Conservation (phyloP, 495 filamentous ascomycete genomes). For the Xylaria castorea region DNA sequence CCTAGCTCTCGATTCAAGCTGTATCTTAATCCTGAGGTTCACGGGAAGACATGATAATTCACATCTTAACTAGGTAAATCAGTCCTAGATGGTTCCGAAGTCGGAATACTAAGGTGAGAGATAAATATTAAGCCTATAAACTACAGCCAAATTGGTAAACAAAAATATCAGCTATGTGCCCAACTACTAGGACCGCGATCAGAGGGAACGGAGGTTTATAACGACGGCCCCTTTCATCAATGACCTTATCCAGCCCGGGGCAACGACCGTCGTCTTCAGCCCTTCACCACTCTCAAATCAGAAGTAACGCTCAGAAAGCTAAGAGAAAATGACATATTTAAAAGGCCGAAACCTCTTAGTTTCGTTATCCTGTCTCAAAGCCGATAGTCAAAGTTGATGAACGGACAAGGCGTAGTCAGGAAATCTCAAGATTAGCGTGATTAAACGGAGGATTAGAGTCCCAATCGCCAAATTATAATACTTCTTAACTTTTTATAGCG, state of each 20-base stretch:
- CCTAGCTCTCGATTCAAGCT: not conserved
- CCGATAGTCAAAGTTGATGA: not conserved
- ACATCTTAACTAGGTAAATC: not conserved
- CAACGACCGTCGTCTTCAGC: constrained; percentile 34
- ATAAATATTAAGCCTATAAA: not conserved
- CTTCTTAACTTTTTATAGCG: not conserved
- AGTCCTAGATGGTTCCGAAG: not conserved
- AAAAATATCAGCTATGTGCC: not conserved
- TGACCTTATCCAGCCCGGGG: constrained; percentile 41
- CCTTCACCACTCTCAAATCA: constrained; percentile 23
- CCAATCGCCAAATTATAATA: not conserved
- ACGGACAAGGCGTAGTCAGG: not conserved
- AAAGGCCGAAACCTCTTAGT: constrained; percentile 32
- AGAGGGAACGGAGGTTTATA: constrained; percentile 28
- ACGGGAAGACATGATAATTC: not conserved
- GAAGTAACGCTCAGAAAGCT: constrained; percentile 43
- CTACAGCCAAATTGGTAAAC: too few relatives aligned
- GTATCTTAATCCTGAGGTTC: not conserved
- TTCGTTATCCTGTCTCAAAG: too few relatives aligned
- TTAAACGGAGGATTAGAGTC: not conserved
- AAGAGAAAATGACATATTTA: constrained; percentile 46
- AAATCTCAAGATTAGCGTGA: not conserved
- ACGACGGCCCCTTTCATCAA: constrained; percentile 37
- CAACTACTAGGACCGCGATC: constrained; percentile 34
- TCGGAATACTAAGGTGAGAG: not conserved